A percentile compares a stretch with the other conserved stretches of the same genome.
phyloP scores from a whole-genome alignment of 2,329 filamentous ascomycete genomes.

The Scytalidium lignicola region DNA sequence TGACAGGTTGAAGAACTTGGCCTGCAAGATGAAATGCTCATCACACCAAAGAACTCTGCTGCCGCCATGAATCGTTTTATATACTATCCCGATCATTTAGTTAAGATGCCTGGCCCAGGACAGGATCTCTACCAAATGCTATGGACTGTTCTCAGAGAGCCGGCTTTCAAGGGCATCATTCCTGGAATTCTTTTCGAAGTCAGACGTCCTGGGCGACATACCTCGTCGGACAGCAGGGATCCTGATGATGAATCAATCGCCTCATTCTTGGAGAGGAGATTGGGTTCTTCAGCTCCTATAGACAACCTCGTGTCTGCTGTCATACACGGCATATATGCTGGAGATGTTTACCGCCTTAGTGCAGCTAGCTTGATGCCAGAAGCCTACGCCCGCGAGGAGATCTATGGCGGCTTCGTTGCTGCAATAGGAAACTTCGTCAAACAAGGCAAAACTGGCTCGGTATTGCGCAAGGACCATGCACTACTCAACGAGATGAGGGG shows the following conservation, averaged over 20 bases:
- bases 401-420: slow-evolving; percentile 27
- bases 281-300: slow-evolving; percentile 48
- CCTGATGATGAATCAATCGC: slow-evolving; percentile 66
- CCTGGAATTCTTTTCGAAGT: slow-evolving; percentile 23
- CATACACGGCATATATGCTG: slow-evolving; percentile 87
- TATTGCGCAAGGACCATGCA: not conserved
- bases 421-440: not conserved
- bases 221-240: slow-evolving; percentile 7
- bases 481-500: slow-evolving; percentile 2
- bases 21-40: slow-evolving; percentile 50
- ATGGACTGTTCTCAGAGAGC: slow-evolving; percentile 41
- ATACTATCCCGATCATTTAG: slow-evolving; percentile 82
- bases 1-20: slow-evolving; percentile 52
- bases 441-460: not conserved
- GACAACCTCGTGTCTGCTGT: slow-evolving; percentile 72
- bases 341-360: slow-evolving; percentile 78
- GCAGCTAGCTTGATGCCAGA: slow-evolving; percentile 48
- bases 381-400: slow-evolving; percentile 12
- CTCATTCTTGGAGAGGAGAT: slow-evolving; percentile 53
- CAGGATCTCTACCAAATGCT: slow-evolving; percentile 27
- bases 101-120: slow-evolving; percentile 50
- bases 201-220: slow-evolving; percentile 26
- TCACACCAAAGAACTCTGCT: slow-evolving; percentile 43
- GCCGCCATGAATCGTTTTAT: slow-evolving; percentile 66
- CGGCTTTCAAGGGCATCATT: slow-evolving; percentile 45